Base-by-base conservation (phyloP, 768 basidiomycete genomes). In the Psilocybe sp. region DNA sequence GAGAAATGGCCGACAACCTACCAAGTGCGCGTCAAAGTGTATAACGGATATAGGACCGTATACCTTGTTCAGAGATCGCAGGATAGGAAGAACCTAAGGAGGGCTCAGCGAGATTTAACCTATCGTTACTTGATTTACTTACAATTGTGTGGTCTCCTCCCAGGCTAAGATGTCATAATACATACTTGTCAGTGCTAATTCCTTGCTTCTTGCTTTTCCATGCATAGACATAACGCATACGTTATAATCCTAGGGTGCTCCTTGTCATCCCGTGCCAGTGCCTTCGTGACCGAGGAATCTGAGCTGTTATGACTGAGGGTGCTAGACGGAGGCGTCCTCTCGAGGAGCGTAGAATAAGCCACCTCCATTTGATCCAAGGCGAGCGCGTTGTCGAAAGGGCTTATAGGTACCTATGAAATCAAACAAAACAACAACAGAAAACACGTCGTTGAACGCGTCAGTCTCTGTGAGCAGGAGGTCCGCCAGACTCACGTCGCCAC, bases 131-230 rank as follows among this genome's bases (percentile, higher is more conserved):
- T n/a, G 13, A 36, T 14, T 39, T 14, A 57, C 69, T 53, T 40
- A 86, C 91, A 54, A 93, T 88, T 12, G 91, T 91, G 64, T 94
- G 92, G 60, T 94, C 92, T 5, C 92, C 92, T 19, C 93, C 93
- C 23, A 90, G 72, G 68, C 86, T 86, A 49, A 1, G 35, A 34
- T 14, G 52, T 31, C n/a, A n/a, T n/a, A n/a, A n/a, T n/a, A n/a
- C n/a, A n/a, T n/a, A n/a, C n/a, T n/a, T n/a, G n/a, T n/a, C n/a
- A n/a, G n/a, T n/a, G 16, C 45, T 28, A 23, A 50, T n/a, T 52
- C 48, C 32, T 34, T 40, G 40, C 38, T 13, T 18, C 49, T n/a
- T 47, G 5, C 12, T 28, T 8, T 33, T 11, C 4, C 12, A 42
- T 19, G 45, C 36, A 44, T 14, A 49, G 35, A 35, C 42, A n/a